phyloP scores from a whole-genome alignment of 116 monocot species.

The Posidonia oceanica region DNA sequence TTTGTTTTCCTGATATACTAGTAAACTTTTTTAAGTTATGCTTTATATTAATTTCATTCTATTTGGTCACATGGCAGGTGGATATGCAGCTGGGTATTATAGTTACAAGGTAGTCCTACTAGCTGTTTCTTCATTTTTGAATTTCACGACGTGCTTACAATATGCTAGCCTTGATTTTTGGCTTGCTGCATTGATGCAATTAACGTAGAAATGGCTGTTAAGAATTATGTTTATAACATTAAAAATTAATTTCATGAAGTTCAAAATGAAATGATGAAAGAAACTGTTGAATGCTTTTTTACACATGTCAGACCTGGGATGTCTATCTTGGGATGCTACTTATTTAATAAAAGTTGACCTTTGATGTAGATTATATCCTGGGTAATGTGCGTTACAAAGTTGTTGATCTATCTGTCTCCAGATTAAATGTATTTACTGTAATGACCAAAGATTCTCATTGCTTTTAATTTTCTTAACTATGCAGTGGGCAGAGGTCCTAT shows the following conservation, averaged over 20 bases:
- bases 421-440: background rate
- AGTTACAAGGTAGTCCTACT: conserved; percentile 77
- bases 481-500: conserved; percentile 95
- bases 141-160: background rate
- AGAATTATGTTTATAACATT: too few relatives aligned
- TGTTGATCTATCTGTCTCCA: too few relatives aligned
- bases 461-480: background rate
- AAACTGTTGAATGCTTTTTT: too few relatives aligned
- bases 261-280: too few relatives aligned
- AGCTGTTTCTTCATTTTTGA: background rate
- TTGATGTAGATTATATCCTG: too few relatives aligned
- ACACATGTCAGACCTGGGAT: too few relatives aligned
- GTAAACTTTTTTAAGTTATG: background rate
- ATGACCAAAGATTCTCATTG: background rate
- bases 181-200: background rate
- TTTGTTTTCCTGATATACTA: background rate
- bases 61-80: conserved; percentile 35
- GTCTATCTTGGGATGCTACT: too few relatives aligned
- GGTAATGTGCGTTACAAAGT: too few relatives aligned
- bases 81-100: conserved; percentile 99
- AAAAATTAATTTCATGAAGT: too few relatives aligned
- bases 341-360: too few relatives aligned
- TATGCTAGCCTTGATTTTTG: background rate
- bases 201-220: background rate
- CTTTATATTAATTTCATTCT: background rate